These are phyloP conservation scores for Leccinum barrowsii DNA, from an alignment of 768 basidiomycete genomes.

Conservation along the genomic window DNA sequence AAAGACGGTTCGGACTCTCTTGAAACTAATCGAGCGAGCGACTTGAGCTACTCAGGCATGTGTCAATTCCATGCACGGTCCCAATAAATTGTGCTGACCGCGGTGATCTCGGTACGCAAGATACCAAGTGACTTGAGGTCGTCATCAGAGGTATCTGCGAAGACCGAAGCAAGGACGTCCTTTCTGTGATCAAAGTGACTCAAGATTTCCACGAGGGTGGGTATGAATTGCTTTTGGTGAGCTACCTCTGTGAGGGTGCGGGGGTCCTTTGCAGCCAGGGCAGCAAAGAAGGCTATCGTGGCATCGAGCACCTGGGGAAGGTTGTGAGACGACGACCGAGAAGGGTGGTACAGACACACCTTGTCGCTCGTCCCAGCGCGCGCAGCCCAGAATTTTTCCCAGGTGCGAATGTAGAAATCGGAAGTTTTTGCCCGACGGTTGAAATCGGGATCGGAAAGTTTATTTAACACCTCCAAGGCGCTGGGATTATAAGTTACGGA, in stretches of 20 bases:
- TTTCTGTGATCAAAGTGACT: constrained; percentile 27
- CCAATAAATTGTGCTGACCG: constrained; percentile 39
- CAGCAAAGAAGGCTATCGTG: constrained; percentile 57
- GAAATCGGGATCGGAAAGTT: constrained; percentile 72
- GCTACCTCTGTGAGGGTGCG: constrained; percentile 55
- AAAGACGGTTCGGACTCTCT: constrained; percentile 32
- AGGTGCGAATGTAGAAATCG: constrained; percentile 66
- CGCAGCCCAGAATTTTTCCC: constrained; percentile 59
- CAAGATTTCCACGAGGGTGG: constrained; percentile 45
- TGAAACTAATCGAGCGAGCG: constrained; percentile 34
- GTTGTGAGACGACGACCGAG: neutral
- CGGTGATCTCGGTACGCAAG: constrained; percentile 51
- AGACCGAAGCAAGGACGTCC: constrained; percentile 51
- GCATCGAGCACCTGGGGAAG: constrained; percentile 57
- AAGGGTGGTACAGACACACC: constrained; percentile 27
- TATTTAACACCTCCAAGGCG: constrained; percentile 71
- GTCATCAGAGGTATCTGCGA: constrained; percentile 31
- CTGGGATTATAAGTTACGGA: constrained; percentile 34
- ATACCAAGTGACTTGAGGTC: constrained; percentile 53
- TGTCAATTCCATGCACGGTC: constrained; percentile 5
- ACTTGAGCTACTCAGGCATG: constrained; percentile 28
- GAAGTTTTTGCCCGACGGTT: constrained; percentile 75
- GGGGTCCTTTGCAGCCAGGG: constrained; percentile 59
- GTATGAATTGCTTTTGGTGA: constrained; percentile 32
- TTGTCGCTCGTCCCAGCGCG: constrained; percentile 63